Evolutionary conservation across 2,329 filamentous ascomycete genomes (phyloP), one percentile per base, ranked within the genome.

Genomic region (Aspergillus floridensis): DNA sequence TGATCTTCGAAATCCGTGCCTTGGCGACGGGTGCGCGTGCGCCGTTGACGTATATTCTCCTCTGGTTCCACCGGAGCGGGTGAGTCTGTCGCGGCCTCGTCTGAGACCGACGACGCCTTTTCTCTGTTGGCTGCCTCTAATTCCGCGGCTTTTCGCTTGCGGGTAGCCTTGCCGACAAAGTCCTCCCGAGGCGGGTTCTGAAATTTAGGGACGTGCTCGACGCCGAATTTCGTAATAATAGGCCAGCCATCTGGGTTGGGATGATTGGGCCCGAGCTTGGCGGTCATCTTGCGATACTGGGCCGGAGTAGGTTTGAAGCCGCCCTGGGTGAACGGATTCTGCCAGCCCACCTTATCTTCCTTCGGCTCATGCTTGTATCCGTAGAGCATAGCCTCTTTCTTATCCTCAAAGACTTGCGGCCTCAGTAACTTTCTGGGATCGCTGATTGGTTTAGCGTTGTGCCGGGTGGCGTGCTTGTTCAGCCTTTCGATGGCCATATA

Each of bases 381-480:
- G 67, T 87, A 88, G 0, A 88, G 73, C 59, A 81, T 80, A 1
- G 85, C 80, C 72, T 87, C 85, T 64, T 86, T 86, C 71, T 81
- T 81, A 64, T 85, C 84, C 66, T 86, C 84, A 61, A 79, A 86
- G 2, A 84, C 69, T n/a, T 75, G 71, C 5, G 74, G 72, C 12
- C 78, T 73, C 11, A 83, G 80, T 21, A 81, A 76, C 62, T 84
- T 83, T 60, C 83, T 81, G 3, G 82, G 79, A 44, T 80, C 76
- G 14, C 74, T 73, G 47, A 80, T 77, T 58, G 79, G 77, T 68
- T 84, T 81, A 16, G 79, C 76, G 14, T 80, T 77, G 50, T 83
- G 84, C 64, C 82, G 71, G 35, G 75, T 76, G 22, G 77, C 68
- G 47, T 64, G 61, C 59, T 76, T 80, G 58, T 85, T 82, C n/a